phyloP scores from a whole-genome alignment of 2,329 filamentous ascomycete species.

The Arthroderma sp. region DNA sequence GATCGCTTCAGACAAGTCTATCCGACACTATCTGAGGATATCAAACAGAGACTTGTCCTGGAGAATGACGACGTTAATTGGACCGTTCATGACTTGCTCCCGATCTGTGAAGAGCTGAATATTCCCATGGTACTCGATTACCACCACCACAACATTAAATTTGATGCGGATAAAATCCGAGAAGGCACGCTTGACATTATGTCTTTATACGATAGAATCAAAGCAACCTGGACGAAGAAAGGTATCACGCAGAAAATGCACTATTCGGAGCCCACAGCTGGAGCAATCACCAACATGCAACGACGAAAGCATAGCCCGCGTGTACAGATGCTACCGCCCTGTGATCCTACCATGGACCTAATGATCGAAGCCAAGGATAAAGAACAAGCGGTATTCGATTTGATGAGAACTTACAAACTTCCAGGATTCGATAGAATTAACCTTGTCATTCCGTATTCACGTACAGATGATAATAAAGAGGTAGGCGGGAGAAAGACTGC shows the following conservation, averaged over 20 bases:
- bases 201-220: conserved; percentile 60
- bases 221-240: conserved; percentile 72
- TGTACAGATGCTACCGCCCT: conserved; percentile 69
- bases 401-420: conserved; percentile 79
- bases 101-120: conserved; percentile 83
- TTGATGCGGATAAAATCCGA: conserved; percentile 56
- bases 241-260: conserved; percentile 91
- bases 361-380: conserved; percentile 99
- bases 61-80: conserved; percentile 93
- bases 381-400: conserved; percentile 86
- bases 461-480: conserved; percentile 59
- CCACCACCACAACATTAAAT: conserved; percentile 92
- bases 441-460: conserved; percentile 62
- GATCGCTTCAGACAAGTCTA: conserved; percentile 70
- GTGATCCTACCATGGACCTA: conserved; percentile 72
- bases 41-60: conserved; percentile 72
- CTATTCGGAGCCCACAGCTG: conserved; percentile 67
- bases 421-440: conserved; percentile 65
- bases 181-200: conserved; percentile 79
- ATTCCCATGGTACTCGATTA: conserved; percentile 87
- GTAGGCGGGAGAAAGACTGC: conserved; percentile 35
- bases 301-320: conserved; percentile 74
- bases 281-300: conserved; percentile 65
- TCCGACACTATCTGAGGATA: conserved; percentile 45
- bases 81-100: conserved; percentile 82